phyloP scores from a whole-genome alignment of 495 filamentous ascomycete species.

The Xylaria cubensis region DNA sequence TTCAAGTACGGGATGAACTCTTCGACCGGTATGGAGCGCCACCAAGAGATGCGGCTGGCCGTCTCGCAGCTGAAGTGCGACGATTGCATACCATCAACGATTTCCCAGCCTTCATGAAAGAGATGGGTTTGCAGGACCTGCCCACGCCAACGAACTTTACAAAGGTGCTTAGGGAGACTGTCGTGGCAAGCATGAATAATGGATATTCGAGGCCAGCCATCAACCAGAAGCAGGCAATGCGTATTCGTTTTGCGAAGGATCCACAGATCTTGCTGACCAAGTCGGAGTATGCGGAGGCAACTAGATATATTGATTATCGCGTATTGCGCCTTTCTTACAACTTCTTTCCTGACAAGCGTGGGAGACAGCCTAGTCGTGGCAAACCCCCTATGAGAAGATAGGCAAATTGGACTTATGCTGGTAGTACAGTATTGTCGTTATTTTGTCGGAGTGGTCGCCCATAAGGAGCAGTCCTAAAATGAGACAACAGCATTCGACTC shows the following conservation, averaged over 20 bases:
- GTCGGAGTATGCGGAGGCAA: neutral
- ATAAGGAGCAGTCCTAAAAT: neutral
- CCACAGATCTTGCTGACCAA: neutral
- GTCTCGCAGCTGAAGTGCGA: conserved; percentile 50
- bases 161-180: conserved; percentile 44
- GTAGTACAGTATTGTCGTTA: neutral
- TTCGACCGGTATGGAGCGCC: conserved; percentile 58
- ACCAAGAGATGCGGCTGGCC: conserved; percentile 47
- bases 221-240: neutral
- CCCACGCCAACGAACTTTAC: conserved; percentile 44
- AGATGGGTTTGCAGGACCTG: conserved; percentile 47
- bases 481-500: neutral
- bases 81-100: conserved; percentile 49
- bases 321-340: neutral
- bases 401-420: neutral
- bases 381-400: neutral
- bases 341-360: conserved; percentile 7
- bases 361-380: neutral
- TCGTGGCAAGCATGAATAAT: conserved; percentile 46
- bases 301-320: neutral
- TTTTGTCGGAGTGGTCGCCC: neutral
- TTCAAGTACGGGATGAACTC: conserved; percentile 49
- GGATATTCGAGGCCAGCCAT: conserved; percentile 48
- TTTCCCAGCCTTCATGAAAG: conserved; percentile 52
- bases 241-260: neutral